A percentile compares a stretch with the other conserved stretches of the same genome.
Conservation (phyloP, 306 rosid species). For the Cucurbita moschata region DNA sequence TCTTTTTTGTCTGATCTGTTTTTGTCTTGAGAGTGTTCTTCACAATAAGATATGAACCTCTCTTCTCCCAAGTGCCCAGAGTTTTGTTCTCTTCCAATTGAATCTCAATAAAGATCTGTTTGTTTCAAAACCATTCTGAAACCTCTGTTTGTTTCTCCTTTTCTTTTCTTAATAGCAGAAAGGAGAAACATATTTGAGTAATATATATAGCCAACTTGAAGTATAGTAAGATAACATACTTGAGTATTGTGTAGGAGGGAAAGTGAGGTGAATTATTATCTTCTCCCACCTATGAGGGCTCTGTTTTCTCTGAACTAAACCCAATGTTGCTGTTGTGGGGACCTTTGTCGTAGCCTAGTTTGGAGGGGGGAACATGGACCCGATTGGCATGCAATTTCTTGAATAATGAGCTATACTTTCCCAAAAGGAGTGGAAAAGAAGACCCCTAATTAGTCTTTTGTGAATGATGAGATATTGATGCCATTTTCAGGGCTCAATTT, state of each 20-base stretch:
- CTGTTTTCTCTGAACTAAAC: neutral
- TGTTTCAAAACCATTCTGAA: neutral
- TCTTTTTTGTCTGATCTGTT: neutral
- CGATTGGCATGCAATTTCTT: constrained; percentile 1
- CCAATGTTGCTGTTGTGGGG: constrained; percentile 1
- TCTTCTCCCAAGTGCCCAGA: neutral
- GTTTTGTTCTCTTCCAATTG: neutral
- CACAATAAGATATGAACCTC: neutral
- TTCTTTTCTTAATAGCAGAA: neutral
- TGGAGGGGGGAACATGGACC: constrained; percentile 7
- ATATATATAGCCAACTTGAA: neutral
- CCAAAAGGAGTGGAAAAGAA: constrained; percentile 1
- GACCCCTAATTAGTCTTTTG: neutral
- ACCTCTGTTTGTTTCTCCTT: neutral
- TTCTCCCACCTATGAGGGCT: neutral
- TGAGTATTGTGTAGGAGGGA: neutral
- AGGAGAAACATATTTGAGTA: neutral
- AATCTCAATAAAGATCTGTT: neutral
- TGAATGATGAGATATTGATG: neutral
- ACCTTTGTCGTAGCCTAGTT: neutral
- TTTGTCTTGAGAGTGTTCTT: neutral
- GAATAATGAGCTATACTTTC: constrained; percentile 2
- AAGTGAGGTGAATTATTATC: neutral
- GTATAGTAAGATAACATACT: neutral
- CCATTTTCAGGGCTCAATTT: neutral